phyloP scores from a whole-genome alignment of 345 rosid species.

The Corchorus olitorius region DNA sequence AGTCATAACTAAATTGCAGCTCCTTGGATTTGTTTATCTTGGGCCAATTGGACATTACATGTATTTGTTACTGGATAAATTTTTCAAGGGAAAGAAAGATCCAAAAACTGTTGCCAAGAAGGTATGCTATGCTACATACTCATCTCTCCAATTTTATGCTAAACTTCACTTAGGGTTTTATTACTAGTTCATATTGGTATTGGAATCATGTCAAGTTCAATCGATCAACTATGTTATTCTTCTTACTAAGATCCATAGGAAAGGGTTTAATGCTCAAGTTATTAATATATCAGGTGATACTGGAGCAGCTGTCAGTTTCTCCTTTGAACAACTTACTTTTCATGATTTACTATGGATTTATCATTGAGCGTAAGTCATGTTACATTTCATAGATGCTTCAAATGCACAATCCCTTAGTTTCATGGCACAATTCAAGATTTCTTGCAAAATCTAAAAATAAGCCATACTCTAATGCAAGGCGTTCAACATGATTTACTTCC shows the following conservation, averaged over 20 bases:
- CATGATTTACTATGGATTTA: conserved; percentile 77
- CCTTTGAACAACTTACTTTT: conserved; percentile 88
- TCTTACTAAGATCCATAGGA: neutral
- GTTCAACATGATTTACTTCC: neutral
- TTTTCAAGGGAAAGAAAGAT: conserved; percentile 90
- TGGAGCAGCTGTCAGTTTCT: conserved; percentile 85
- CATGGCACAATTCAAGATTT: neutral
- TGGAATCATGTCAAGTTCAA: neutral
- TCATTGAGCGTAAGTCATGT: conserved; percentile 62
- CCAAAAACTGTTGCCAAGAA: conserved; percentile 88
- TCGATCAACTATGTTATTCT: neutral
- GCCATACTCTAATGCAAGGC: neutral
- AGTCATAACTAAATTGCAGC: conserved; percentile 42
- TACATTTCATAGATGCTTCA: neutral
- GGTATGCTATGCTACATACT: conserved; percentile 37
- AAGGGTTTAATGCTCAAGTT: neutral
- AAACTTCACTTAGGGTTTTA: neutral
- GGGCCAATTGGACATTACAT: conserved; percentile 89
- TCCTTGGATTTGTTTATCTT: conserved; percentile 76
- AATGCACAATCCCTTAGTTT: neutral
- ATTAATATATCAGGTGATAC: conserved; percentile 48
- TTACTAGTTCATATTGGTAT: neutral
- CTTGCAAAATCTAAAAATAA: neutral
- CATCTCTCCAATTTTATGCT: neutral
- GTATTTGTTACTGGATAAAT: conserved; percentile 66